A percentile compares a stretch with the other conserved stretches of the same genome.
These are phyloP conservation scores for Phylloporus scabripes DNA, from an alignment of 768 basidiomycete species.

Conservation along the genomic window DNA sequence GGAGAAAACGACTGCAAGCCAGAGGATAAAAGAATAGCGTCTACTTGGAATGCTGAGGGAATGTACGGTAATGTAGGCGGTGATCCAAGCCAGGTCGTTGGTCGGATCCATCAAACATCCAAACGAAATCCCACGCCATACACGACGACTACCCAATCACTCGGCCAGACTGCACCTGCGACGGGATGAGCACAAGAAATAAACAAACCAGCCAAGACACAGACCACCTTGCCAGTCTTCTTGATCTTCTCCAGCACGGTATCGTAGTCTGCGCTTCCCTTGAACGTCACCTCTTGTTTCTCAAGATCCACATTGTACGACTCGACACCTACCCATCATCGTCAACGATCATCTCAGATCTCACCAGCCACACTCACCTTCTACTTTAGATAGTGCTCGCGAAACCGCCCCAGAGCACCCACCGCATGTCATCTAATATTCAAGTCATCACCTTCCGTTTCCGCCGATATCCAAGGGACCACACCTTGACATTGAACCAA, in stretches of 20 bases:
- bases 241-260: constrained; percentile 65
- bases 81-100: constrained; percentile 39
- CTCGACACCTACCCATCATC: constrained; percentile 17
- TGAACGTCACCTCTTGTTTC: constrained; percentile 70
- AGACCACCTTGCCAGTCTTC: constrained; percentile 90
- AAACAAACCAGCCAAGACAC: constrained; percentile 2
- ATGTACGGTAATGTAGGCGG: constrained; percentile 53
- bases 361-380: constrained; percentile 19
- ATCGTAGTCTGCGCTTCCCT: constrained; percentile 55
- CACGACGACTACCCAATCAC: constrained; percentile 32
- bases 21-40: constrained; percentile 54
- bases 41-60: constrained; percentile 47
- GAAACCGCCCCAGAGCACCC: constrained; percentile 83
- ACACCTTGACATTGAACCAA: constrained; percentile 81
- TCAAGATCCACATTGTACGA: constrained; percentile 57
- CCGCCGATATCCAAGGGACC: background rate
- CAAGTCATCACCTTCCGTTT: constrained; percentile 1
- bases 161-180: constrained; percentile 43
- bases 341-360: constrained; percentile 1
- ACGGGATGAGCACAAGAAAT: background rate
- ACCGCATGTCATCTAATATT: constrained; percentile 70
- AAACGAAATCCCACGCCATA: too few relatives aligned
- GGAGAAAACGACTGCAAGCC: constrained; percentile 45
- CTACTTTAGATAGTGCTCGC: constrained; percentile 66
- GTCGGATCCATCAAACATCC: too few relatives aligned